Base-by-base conservation (phyloP, 495 filamentous ascomycete genomes). In the Tuber brumale region DNA sequence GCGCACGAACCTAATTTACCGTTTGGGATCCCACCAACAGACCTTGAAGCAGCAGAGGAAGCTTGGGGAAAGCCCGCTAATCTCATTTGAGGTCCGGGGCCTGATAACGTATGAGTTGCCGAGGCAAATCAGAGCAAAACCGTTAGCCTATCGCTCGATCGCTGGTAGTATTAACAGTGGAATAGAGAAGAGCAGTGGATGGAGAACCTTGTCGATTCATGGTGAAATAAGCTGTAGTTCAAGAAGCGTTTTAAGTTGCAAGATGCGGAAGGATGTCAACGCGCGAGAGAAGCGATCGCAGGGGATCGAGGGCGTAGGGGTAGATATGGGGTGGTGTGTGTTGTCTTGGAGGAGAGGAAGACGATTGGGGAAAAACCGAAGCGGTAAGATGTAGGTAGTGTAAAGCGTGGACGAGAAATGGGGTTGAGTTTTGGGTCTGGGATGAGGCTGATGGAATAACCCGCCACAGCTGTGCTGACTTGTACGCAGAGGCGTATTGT, bases 201-300 rank as follows among this genome's bases (percentile, higher is more conserved):
- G 72, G 46, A 75, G 46, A 69, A 81, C 80, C 80, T 81, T 81
- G 80, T 78, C 80, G 80, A 78, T 81, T 81, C 80, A 81, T 81
- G 70, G 57, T 27, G 57, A 66, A 35, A 66, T 31, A 35, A 31
- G 57, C n/a, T 31, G 51, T 31, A 0, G 57, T 31, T 9, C 57
- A 5, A 35, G 27, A 66, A 16, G 7, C 16, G 4, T 35, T 35
- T 31, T 61, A 10, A 61, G 57, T 31, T 14, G 0, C 16, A n/a
- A 61, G 27, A 31, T 31, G 31, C n/a, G 10, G 57, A n/a, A 61
- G 57, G 57, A 61, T 31, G 27, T 19, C 14, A 35, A 18, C 57
- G 27, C 57, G 16, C 57, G 57, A 35, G 10, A 3, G 31, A 35
- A 35, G 57, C 14, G 27, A 35, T 19, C 4, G 27, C 27, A 35